Percentiles rank a stretch among this genome's conserved stretches.
These are phyloP conservation scores for Filosporella fistucella DNA, from an alignment of 495 filamentous ascomycete genomes.

Conservation along the genomic window DNA sequence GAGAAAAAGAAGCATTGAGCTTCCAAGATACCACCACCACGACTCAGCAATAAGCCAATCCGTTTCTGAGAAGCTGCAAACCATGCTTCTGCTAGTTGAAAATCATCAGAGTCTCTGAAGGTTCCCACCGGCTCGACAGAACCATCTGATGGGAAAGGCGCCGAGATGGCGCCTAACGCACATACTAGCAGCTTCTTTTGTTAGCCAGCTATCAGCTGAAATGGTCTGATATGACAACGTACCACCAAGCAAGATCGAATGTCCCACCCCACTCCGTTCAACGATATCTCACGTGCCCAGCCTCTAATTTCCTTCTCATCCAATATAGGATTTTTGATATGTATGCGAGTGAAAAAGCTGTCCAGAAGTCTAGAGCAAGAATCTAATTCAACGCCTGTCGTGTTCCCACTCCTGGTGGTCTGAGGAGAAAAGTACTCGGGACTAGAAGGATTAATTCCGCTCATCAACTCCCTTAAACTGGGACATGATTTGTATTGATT, in stretches of 20 bases:
- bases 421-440: neutral
- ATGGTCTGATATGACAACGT: neutral
- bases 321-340: conserved; percentile 4
- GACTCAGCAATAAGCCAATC: neutral
- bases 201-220: neutral
- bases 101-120: neutral
- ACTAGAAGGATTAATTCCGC: conserved; percentile 7
- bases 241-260: neutral
- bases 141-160: neutral
- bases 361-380: neutral
- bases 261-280: conserved; percentile 1
- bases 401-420: neutral
- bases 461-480: neutral
- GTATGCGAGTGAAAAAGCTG: neutral
- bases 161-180: neutral
- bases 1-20: conserved; percentile 4
- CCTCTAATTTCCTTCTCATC: neutral
- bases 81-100: neutral
- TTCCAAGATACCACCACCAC: neutral
- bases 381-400: conserved; percentile 19
- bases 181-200: neutral
- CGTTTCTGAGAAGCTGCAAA: conserved; percentile 2
- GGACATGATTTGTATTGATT: neutral
- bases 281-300: neutral
- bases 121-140: no score